Evolutionary conservation across 768 basidiomycete species (phyloP), one percentile per base, ranked within the genome.

Genomic region (Calvatia gigantea): DNA sequence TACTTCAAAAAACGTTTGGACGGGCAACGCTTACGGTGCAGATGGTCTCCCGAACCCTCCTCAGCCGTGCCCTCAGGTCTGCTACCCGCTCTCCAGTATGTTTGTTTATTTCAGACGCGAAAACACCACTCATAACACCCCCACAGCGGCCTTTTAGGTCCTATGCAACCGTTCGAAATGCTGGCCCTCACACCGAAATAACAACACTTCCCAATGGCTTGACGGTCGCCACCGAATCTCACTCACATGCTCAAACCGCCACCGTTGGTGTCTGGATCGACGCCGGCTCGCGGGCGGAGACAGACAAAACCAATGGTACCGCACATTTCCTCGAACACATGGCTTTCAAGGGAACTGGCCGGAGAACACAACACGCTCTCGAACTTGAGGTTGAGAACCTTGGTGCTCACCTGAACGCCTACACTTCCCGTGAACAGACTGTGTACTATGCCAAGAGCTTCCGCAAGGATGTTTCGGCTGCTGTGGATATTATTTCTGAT

Each of bases 251-350:
- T 3, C 90, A 95, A 73, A 98, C 97, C 0, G 94, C 95, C 6
- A 99, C 96, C n/a, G 94, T 98, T 32, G 97, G 97, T 60, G 89
- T 98, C 58, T 99, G 94, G 94, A 96, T 99, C 65, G 96, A 98
- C 69, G 96, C 97, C 56, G 97, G 97, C 61, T 94, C 92, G 60
- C 84, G 97, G 54, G 95, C 94, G 57, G 97, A 99, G 82, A 96
- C 90, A 44, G 88, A 93, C 75, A 84, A 85, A 73, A 96, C 92
- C 35, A 95, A 89, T 63, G 97, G 97, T 49, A 94, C 94, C 8
- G 97, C 97, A 42, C 97, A 98, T 76, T 99, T 99, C 81, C 84
- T 98, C 58, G 97, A 99, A 72, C 93, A 95, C 67, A 94, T 96
- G 94, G 94, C 94, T 35, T 96, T 96, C 83, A 95, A 95, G 74